Base-by-base conservation (phyloP, 345 rosid species). In the Adansonia digitata region DNA sequence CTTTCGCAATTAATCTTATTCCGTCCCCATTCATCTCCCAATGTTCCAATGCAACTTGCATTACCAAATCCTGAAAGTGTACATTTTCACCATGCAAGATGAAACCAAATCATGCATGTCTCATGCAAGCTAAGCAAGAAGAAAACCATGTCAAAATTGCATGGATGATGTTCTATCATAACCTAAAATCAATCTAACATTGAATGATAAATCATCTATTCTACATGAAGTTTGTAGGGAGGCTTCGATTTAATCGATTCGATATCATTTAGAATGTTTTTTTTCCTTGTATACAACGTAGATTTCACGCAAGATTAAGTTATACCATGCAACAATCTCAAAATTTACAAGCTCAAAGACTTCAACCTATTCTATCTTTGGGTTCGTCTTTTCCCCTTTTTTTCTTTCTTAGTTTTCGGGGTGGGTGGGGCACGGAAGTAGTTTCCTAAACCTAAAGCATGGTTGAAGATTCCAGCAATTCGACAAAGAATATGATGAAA, bases 291-390 rank as follows among this genome's bases (percentile, higher is more conserved):
- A 18, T 31, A 15, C 42, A 9, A 37, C 46, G 37, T 35, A 7
- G 14, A 37, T 39, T 37, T 15, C 71, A 45, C 7, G 72, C 53
- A 68, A 27, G 52, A 67, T 13, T 18, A 11, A 51, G 17, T 4
- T 29, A 24, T 7, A 29, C 7, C 0, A n/a, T 34, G 74, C 61
- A 51, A 51, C 45, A 70, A 49, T 61, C 59, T 72, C 66, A 39
- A 71, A 40, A 71, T 1, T 56, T 18, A 56, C 53, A 18, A 72
- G 52, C 49, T 72, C 52, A 68, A 49, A 26, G 15, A 69, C 72
- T 49, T 69, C 29, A 40, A 18, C 18, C 40, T 46, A 3, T 27
- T 48, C 15, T 66, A 39, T 45, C 55, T 17, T 15, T 17, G 72
- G 57, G 27, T 42, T n/a, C n/a, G n/a, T n/a, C n/a, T n/a, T n/a